Base-by-base conservation (phyloP, 345 rosid species). In the Rubroshorea leprosula region DNA sequence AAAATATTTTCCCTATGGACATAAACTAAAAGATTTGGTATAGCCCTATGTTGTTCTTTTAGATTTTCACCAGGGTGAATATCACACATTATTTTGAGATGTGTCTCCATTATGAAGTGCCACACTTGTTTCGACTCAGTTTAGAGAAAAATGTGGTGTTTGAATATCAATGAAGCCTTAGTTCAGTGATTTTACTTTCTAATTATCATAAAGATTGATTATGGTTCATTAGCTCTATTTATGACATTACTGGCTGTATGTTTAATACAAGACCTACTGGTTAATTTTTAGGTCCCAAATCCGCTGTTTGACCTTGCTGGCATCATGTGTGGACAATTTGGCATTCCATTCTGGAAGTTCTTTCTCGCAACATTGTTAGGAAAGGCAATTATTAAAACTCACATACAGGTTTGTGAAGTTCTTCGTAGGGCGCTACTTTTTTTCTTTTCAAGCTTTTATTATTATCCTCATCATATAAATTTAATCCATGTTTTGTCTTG, bases 241-340 rank as follows among this genome's bases (percentile, higher is more conserved):
- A 13, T 35, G 41, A 35, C 41, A 35, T 35, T 3, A 3, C 1
- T 35, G 41, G 31, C 8, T 27, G n/a, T n/a, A n/a, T n/a, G n/a
- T n/a, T 39, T 39, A 15, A 14, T 35, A 6, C 5, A 10, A 35
- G 12, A 35, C 9, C 9, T 35, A 35, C 41, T 8, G 41, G 51
- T 57, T 19, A 20, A 19, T 60, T 25, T 63, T 39, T 60, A 91
- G 98, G 98, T 88, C 60, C 98, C 98, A 57, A 91, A 91, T 71
- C 98, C 98, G 51, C 80, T 91, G 17, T 91, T 91, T 57, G 98
- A 91, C 79, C 98, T 91, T 65, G 97, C 97, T 61, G 96, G 96
- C 69, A 90, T 90, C 27, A 87, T 90, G 96, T 87, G 97, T 31
- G 97, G 97, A 61, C 97, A 90, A 74, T 82, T 90, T 22, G 96